Conservation (phyloP, 768 basidiomycete species). For the Collybia mongolica region DNA sequence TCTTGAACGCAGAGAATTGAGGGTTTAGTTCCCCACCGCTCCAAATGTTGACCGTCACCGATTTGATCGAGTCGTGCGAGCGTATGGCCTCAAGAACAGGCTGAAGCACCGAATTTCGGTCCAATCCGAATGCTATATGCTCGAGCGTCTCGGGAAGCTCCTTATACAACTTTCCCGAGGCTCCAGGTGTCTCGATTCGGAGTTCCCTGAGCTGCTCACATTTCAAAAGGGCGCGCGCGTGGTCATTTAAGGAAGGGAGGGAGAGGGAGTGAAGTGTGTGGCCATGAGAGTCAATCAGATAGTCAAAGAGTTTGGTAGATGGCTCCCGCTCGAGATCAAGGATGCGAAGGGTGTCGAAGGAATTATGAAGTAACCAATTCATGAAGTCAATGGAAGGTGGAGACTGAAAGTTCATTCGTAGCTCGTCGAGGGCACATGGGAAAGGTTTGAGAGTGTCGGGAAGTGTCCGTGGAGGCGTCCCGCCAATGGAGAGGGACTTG, state of each 20-base stretch:
- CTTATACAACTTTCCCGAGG: conserved; percentile 44
- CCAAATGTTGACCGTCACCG: conserved; percentile 56
- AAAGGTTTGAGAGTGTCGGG: conserved; percentile 42
- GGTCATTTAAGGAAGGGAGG: conserved; percentile 52
- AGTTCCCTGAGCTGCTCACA: conserved; percentile 54
- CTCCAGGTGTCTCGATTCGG: conserved; percentile 52
- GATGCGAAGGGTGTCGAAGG: conserved; percentile 43
- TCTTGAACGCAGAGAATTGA: conserved; percentile 53
- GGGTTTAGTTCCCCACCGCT: conserved; percentile 48
- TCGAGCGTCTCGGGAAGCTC: conserved; percentile 47
- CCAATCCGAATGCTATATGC: conserved; percentile 61
- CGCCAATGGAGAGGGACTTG: conserved; percentile 54
- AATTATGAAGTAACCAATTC: conserved; percentile 67
- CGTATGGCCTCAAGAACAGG: conserved; percentile 57
- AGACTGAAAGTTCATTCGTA: conserved; percentile 67
- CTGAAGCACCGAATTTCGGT: conserved; percentile 52
- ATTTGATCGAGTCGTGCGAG: conserved; percentile 37
- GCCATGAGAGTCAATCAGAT: conserved; percentile 50
- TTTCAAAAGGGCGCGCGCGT: conserved; percentile 41
- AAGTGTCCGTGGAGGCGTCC: conserved; percentile 52
- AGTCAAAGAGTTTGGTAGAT: conserved; percentile 50
- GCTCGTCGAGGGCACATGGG: conserved; percentile 45
- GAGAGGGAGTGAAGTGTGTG: conserved; percentile 51
- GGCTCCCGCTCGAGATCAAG: conserved; percentile 66
- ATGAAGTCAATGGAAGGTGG: conserved; percentile 62